These are phyloP conservation scores for Lecanosticta acicola DNA, from an alignment of 2,329 filamentous ascomycete species.

Conservation along the genomic window DNA sequence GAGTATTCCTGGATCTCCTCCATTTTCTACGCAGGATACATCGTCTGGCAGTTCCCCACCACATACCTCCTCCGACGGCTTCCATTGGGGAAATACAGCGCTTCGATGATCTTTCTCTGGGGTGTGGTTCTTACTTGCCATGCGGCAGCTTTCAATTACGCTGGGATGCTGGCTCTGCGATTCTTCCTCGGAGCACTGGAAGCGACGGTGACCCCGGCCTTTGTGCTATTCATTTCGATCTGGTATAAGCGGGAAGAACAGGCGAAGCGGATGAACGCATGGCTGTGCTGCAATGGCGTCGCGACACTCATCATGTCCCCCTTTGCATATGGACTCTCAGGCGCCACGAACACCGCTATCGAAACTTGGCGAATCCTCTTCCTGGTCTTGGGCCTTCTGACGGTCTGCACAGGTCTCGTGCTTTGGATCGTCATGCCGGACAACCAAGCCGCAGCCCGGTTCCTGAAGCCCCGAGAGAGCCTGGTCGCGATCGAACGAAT, in stretches of 20 bases:
- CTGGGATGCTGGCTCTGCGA: conserved; percentile 46
- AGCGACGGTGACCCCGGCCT: conserved; percentile 30
- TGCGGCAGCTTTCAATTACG: conserved; percentile 49
- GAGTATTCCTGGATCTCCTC: conserved; percentile 47
- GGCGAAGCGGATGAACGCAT: conserved; percentile 27
- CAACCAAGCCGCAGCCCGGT: conserved; percentile 56
- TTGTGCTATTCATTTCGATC: conserved; percentile 27
- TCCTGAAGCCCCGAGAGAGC: conserved; percentile 52
- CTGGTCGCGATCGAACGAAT: conserved; percentile 53
- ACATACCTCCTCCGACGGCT: conserved; percentile 55
- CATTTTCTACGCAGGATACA: conserved; percentile 51
- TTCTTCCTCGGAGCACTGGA: conserved; percentile 57
- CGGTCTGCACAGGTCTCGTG: conserved; percentile 46
- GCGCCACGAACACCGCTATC: no score
- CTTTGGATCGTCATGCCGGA: conserved; percentile 59
- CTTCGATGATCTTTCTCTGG: conserved; percentile 48
- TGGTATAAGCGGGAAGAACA: conserved; percentile 28
- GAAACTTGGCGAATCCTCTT: conserved; percentile 29
- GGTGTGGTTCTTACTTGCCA: conserved; percentile 48
- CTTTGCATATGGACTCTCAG: no score
- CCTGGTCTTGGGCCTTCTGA: conserved; percentile 38
- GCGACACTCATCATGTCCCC: no score
- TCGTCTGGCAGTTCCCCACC: conserved; percentile 49
- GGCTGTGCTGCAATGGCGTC: conserved; percentile 28
- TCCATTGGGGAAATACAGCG: conserved; percentile 56